Evolutionary conservation across 2,329 filamentous ascomycete species (phyloP).

Genomic region (Clarireedia monteithiana): DNA sequence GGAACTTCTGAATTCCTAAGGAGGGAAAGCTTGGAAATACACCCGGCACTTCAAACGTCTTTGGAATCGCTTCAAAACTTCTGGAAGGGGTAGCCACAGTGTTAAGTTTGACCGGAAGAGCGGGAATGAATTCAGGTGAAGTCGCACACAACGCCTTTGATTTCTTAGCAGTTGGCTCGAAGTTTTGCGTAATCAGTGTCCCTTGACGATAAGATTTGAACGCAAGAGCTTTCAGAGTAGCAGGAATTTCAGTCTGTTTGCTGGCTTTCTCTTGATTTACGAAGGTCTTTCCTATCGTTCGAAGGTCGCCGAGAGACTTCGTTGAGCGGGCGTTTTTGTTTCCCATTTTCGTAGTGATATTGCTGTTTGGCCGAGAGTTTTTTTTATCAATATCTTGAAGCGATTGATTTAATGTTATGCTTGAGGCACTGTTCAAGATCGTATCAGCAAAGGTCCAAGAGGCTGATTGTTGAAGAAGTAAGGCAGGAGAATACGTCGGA

Average conservation of each 20-base stretch:
- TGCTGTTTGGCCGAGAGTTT: neutral
- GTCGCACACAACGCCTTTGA: slow-evolving; percentile 5
- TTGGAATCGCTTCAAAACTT: no score
- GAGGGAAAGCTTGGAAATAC: no score
- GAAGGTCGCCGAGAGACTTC: neutral
- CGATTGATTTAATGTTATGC: no score
- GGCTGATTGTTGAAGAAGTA: no score
- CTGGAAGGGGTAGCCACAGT: no score
- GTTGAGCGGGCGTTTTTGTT: slow-evolving; percentile 7
- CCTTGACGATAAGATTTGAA: slow-evolving; percentile 7
- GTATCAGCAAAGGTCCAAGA: no score
- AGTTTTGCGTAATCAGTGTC: slow-evolving; percentile 5
- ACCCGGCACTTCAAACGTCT: no score
- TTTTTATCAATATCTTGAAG: no score
- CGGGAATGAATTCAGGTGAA: slow-evolving; percentile 6
- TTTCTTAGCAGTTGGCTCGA: neutral
- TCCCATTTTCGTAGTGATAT: neutral
- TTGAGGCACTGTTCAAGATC: no score
- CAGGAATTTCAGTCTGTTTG: neutral
- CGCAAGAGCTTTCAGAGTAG: neutral
- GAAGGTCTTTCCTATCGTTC: neutral
- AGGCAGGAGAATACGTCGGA: no score
- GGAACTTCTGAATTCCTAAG: no score
- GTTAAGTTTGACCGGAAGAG: neutral
- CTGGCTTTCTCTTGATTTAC: neutral